phyloP scores from a whole-genome alignment of 805 yeast species.

The Candida fluviatilis region DNA sequence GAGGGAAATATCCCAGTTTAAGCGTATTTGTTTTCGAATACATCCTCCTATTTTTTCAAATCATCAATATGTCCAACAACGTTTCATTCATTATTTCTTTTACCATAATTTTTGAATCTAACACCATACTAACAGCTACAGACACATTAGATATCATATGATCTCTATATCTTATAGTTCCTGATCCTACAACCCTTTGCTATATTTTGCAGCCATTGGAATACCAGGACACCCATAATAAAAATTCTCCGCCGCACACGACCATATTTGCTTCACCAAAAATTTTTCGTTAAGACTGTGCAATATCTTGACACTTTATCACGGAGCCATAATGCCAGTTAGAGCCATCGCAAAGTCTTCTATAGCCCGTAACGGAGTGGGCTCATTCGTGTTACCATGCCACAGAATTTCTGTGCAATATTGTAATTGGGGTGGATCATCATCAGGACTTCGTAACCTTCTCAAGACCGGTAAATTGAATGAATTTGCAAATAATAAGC shows the following conservation, averaged over 20 bases:
- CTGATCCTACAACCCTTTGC: not conserved
- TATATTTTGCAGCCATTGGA: slow-evolving; percentile 2
- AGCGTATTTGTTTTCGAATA: too few relatives aligned
- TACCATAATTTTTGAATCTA: not conserved
- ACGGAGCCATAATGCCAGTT: slow-evolving; percentile 42
- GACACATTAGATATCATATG: not conserved
- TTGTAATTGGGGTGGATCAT: slow-evolving; percentile 96
- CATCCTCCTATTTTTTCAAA: too few relatives aligned
- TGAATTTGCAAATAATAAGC: slow-evolving; percentile 54
- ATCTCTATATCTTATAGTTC: not conserved
- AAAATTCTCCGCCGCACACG: too few relatives aligned
- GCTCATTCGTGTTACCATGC: slow-evolving; percentile 73
- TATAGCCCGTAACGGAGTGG: slow-evolving; percentile 69
- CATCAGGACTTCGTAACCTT: slow-evolving; percentile 75
- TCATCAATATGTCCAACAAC: too few relatives aligned
- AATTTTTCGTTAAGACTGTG: not conserved
- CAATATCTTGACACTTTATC: not conserved
- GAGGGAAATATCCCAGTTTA: too few relatives aligned
- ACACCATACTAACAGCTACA: too few relatives aligned
- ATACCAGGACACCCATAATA: not conserved
- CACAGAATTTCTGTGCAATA: slow-evolving; percentile 69
- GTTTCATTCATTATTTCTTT: too few relatives aligned
- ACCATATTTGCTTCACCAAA: slow-evolving; percentile 1
- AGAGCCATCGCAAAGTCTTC: slow-evolving; percentile 58
- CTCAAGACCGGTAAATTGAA: slow-evolving; percentile 49